Conservation (phyloP, 495 filamentous ascomycete genomes). For the Penicillium crystallinum region DNA sequence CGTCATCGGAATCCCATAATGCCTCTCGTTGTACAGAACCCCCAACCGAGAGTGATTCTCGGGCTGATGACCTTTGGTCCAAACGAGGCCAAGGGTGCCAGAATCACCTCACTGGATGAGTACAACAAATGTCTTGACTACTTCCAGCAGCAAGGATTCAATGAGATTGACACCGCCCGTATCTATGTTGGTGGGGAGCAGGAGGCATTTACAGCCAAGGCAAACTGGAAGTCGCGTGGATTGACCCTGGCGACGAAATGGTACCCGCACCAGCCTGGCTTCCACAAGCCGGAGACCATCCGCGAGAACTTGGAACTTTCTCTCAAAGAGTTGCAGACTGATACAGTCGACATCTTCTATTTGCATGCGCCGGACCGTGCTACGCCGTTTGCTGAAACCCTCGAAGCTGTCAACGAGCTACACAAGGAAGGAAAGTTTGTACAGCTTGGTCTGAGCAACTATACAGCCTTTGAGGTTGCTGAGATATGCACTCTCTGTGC, state of each 20-base stretch:
- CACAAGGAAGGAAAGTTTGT: slow-evolving; percentile 89
- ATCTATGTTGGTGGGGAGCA: slow-evolving; percentile 69
- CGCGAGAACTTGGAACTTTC: slow-evolving; percentile 57
- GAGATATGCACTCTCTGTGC: slow-evolving; percentile 82
- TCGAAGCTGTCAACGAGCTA: slow-evolving; percentile 69
- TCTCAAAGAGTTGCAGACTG: slow-evolving; percentile 66
- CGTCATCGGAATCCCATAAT: slow-evolving; percentile 21
- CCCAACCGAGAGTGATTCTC: slow-evolving; percentile 51
- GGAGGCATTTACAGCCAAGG: slow-evolving; percentile 73
- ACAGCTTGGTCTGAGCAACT: slow-evolving; percentile 76
- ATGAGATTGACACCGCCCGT: slow-evolving; percentile 76
- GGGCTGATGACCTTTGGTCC: slow-evolving; percentile 60
- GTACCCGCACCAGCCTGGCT: slow-evolving; percentile 57
- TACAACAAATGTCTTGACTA: slow-evolving; percentile 61
- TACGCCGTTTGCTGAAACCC: slow-evolving; percentile 73
- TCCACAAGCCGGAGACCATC: slow-evolving; percentile 57
- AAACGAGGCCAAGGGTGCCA: slow-evolving; percentile 50
- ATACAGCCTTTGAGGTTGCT: slow-evolving; percentile 84
- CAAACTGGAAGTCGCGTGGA: slow-evolving; percentile 75
- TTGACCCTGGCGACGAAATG: slow-evolving; percentile 81
- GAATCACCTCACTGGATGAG: slow-evolving; percentile 63
- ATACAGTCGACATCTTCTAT: slow-evolving; percentile 83
- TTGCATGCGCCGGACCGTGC: slow-evolving; percentile 80
- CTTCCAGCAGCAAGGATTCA: slow-evolving; percentile 68
- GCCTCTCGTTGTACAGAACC: slow-evolving; percentile 52